Percentiles rank a stretch among this genome's conserved stretches.
Conservation (phyloP, 2,329 filamentous ascomycete species). For the Karstenula rhodostoma region DNA sequence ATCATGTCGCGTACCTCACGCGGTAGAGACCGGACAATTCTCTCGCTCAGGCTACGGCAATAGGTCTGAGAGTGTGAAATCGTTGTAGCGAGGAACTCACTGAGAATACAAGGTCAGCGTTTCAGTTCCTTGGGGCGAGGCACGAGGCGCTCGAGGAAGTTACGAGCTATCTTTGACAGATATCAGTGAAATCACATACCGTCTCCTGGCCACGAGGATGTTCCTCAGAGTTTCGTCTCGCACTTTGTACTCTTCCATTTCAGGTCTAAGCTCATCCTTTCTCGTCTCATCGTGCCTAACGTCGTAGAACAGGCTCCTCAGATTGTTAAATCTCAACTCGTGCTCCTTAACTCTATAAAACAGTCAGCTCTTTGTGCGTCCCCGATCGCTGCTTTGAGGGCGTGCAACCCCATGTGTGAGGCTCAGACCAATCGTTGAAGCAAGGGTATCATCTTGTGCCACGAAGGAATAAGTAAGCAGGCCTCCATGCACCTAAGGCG, state of each 20-base stretch:
- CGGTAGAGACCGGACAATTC: not conserved
- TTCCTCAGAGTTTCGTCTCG: too few relatives aligned
- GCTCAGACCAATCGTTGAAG: not conserved
- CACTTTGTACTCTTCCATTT: too few relatives aligned
- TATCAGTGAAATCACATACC: not conserved
- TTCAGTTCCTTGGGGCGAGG: too few relatives aligned
- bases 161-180: too few relatives aligned
- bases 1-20: constrained; percentile 9
- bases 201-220: not conserved
- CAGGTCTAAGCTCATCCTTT: too few relatives aligned
- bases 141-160: too few relatives aligned
- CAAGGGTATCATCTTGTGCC: constrained; percentile 2
- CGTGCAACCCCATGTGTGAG: not conserved
- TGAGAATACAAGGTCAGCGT: not conserved
- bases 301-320: too few relatives aligned
- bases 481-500: not conserved
- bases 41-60: not conserved
- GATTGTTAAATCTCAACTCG: too few relatives aligned
- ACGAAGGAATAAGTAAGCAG: constrained; percentile 1
- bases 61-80: constrained; percentile 1
- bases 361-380: not conserved
- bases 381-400: not conserved
- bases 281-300: too few relatives aligned
- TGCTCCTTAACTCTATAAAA: too few relatives aligned
- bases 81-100: not conserved